Percentiles rank a stretch among this genome's conserved stretches.
phyloP scores from a whole-genome alignment of 805 yeast genomes.

The Candida chauliodis region DNA sequence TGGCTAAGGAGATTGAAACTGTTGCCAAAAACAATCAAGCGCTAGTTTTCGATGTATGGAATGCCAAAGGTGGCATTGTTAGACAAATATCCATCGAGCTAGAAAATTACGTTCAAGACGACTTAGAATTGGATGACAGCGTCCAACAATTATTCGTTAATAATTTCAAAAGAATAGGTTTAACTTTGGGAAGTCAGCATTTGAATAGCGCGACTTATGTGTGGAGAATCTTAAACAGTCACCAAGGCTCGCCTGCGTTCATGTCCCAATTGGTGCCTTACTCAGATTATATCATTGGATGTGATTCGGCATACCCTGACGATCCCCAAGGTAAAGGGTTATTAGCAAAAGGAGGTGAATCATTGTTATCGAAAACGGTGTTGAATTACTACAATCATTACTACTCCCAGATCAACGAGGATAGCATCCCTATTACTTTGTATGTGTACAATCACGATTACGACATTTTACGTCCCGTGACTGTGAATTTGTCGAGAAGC shows the following conservation, averaged over 20 bases:
- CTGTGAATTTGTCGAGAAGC: constrained; percentile 56
- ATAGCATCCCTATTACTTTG: constrained; percentile 36
- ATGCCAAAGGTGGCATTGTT: constrained; percentile 74
- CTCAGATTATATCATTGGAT: constrained; percentile 82
- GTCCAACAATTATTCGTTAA: constrained; percentile 18
- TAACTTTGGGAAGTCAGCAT: constrained; percentile 76
- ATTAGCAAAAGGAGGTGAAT: constrained; percentile 84
- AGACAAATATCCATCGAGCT: constrained; percentile 30
- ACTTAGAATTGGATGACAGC: constrained; percentile 14
- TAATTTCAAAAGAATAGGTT: constrained; percentile 52
- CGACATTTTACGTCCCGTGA: constrained; percentile 82
- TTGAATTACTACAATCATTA: constrained; percentile 52
- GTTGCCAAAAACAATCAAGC: constrained; percentile 28
- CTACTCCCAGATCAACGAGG: constrained; percentile 27
- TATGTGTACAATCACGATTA: constrained; percentile 83
- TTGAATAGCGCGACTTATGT: constrained; percentile 72
- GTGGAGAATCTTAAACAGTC: constrained; percentile 79
- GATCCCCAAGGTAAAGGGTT: constrained; percentile 58
- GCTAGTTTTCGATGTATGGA: constrained; percentile 69
- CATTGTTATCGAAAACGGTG: constrained; percentile 64
- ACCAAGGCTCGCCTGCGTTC: constrained; percentile 77
- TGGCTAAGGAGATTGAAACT: constrained; percentile 40
- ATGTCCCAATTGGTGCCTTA: constrained; percentile 78
- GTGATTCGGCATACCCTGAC: constrained; percentile 53
- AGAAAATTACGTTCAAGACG: constrained; percentile 14